Evolutionary conservation across 2,329 filamentous ascomycete species (phyloP).

Genomic region (Cercospora zeina): DNA sequence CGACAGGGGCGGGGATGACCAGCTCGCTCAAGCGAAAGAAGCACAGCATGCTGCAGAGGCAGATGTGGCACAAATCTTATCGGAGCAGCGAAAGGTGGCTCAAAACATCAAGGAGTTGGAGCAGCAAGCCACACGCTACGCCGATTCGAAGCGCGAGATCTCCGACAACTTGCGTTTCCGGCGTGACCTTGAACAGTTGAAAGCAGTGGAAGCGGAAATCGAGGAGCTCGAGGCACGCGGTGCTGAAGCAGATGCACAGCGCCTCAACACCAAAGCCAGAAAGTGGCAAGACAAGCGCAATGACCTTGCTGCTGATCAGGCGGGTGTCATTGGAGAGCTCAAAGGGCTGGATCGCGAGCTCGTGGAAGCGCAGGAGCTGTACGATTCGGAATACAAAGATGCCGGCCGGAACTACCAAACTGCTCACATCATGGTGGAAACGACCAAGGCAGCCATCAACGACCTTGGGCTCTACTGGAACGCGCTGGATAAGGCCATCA

Average conservation of each 20-base stretch:
- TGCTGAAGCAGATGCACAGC: constrained; percentile 77
- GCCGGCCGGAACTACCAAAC: constrained; percentile 79
- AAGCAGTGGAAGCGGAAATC: constrained; percentile 69
- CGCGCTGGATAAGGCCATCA: constrained; percentile 92
- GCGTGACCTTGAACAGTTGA: constrained; percentile 68
- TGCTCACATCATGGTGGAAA: constrained; percentile 83
- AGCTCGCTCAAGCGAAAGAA: constrained; percentile 67
- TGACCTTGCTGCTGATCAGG: constrained; percentile 69
- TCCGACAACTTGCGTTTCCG: constrained; percentile 85
- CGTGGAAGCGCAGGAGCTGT: constrained; percentile 70
- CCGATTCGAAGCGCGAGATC: constrained; percentile 82
- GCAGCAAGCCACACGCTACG: constrained; percentile 73
- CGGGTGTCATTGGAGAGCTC: constrained; percentile 73
- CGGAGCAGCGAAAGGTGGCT: constrained; percentile 66
- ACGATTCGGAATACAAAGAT: constrained; percentile 82
- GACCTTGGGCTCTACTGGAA: constrained; percentile 79
- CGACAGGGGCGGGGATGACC: constrained; percentile 69
- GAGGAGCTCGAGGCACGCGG: constrained; percentile 72
- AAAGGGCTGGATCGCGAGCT: constrained; percentile 83
- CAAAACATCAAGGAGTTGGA: constrained; percentile 74
- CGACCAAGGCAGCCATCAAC: constrained; percentile 88
- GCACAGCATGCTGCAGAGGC: constrained; percentile 69
- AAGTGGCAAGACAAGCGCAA: constrained; percentile 68
- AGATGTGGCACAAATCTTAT: constrained; percentile 65
- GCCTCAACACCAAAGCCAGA: constrained; percentile 68